phyloP scores from a whole-genome alignment of 306 rosid genomes.

The Trifolium fragiferum region DNA sequence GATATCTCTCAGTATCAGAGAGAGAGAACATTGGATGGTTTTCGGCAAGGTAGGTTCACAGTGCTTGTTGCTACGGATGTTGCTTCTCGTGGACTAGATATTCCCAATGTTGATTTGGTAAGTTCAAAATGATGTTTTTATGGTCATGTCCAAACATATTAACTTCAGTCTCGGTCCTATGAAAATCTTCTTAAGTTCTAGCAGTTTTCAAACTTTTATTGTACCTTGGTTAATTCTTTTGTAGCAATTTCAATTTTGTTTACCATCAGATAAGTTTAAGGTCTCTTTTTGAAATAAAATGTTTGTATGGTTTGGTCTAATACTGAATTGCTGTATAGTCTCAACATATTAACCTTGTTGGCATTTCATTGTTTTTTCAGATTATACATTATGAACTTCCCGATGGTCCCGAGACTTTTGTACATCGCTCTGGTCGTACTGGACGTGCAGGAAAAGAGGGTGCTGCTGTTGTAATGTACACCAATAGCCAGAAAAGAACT shows the following conservation, averaged over 20 bases:
- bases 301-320: slow-evolving; percentile 20
- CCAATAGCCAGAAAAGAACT: slow-evolving; percentile 83
- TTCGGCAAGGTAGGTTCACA: slow-evolving; percentile 94
- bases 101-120: slow-evolving; percentile 97
- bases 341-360: slow-evolving; percentile 33
- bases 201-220: not conserved
- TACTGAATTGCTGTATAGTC: slow-evolving; percentile 18
- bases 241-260: slow-evolving; percentile 25
- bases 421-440: slow-evolving; percentile 98
- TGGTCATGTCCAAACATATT: slow-evolving; percentile 30
- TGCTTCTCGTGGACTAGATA: slow-evolving; percentile 96
- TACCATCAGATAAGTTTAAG: slow-evolving; percentile 28
- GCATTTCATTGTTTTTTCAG: slow-evolving; percentile 48
- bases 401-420: slow-evolving; percentile 95
- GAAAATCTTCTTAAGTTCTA: slow-evolving; percentile 10
- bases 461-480: slow-evolving; percentile 78
- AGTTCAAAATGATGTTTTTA: slow-evolving; percentile 40
- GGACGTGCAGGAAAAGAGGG: slow-evolving; percentile 98
- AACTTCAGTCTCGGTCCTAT: slow-evolving; percentile 20
- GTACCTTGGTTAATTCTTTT: slow-evolving; percentile 12
- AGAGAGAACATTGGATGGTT: slow-evolving; percentile 90
- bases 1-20: slow-evolving; percentile 98
- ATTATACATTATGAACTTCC: slow-evolving; percentile 96
- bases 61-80: slow-evolving; percentile 99
- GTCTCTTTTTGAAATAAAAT: slow-evolving; percentile 12